Conservation (phyloP, 371 early-diverging fungal species). For the Furculomyces boomerangus region DNA sequence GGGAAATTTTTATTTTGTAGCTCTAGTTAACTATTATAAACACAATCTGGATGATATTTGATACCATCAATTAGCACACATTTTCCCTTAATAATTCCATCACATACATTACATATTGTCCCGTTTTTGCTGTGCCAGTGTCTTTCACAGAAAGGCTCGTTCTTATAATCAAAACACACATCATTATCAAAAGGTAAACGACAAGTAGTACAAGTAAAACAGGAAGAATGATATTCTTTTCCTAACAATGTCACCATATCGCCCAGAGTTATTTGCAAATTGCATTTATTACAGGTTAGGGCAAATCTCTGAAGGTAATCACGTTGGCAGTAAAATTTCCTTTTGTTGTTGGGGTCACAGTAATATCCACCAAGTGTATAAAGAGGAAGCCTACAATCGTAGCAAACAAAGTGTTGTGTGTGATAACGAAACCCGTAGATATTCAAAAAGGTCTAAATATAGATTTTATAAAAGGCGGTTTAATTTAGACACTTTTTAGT, state of each 20-base stretch:
- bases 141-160: constrained; percentile 25
- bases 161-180: constrained; percentile 23
- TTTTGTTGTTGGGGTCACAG: constrained; percentile 12
- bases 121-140: constrained; percentile 27
- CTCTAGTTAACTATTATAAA: too few species aligned
- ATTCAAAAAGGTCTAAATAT: constrained; percentile 18
- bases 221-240: constrained; percentile 21
- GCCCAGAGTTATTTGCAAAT: constrained; percentile 23
- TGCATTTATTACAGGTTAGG: constrained; percentile 19
- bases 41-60: constrained; percentile 21
- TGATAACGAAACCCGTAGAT: constrained; percentile 21
- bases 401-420: constrained; percentile 21
- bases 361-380: constrained; percentile 26
- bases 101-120: constrained; percentile 20
- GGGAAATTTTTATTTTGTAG: constrained; percentile 17
- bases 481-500: not conserved
- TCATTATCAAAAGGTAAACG: constrained; percentile 22
- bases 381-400: constrained; percentile 22
- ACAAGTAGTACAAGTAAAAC: constrained; percentile 26
- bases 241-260: constrained; percentile 24
- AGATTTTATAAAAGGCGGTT: not conserved
- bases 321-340: constrained; percentile 25
- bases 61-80: constrained; percentile 23
- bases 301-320: constrained; percentile 26
- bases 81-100: constrained; percentile 20